A percentile compares a stretch with the other conserved stretches of the same genome.
These are phyloP conservation scores for Hevea brasiliensis DNA, from an alignment of 345 rosid genomes.

Conservation along the genomic window DNA sequence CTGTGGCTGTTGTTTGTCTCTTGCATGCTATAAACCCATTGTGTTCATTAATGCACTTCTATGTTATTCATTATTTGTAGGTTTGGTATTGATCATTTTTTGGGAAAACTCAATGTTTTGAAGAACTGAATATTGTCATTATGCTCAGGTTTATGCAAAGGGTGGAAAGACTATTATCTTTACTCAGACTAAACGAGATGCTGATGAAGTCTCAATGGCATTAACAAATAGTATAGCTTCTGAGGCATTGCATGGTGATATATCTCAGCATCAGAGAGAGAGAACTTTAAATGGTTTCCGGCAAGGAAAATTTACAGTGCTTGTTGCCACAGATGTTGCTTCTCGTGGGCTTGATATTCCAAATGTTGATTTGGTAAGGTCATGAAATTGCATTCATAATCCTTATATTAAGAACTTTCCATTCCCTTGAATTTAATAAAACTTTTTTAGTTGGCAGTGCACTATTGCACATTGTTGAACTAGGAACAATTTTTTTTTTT, in stretches of 20 bases:
- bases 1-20: background rate
- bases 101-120: background rate
- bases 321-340: conserved; percentile 98
- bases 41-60: background rate
- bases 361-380: conserved; percentile 85
- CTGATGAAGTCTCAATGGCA: conserved; percentile 88
- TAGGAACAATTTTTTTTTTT: too few relatives aligned
- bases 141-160: conserved; percentile 79
- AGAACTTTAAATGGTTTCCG: conserved; percentile 90
- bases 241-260: conserved; percentile 97
- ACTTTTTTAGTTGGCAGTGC: background rate
- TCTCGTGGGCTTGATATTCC: conserved; percentile 99
- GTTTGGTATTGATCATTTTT: background rate
- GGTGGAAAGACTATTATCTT: conserved; percentile 99
- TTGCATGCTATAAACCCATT: background rate
- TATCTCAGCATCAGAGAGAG: conserved; percentile 98
- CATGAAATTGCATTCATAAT: background rate
- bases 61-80: background rate
- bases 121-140: conserved; percentile 3
- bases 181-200: conserved; percentile 93
- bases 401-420: background rate
- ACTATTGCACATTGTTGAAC: background rate
- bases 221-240: conserved; percentile 82
- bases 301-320: conserved; percentile 95
- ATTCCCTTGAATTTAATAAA: background rate